phyloP scores from a whole-genome alignment of 768 basidiomycete genomes.

The Russula sp. region DNA sequence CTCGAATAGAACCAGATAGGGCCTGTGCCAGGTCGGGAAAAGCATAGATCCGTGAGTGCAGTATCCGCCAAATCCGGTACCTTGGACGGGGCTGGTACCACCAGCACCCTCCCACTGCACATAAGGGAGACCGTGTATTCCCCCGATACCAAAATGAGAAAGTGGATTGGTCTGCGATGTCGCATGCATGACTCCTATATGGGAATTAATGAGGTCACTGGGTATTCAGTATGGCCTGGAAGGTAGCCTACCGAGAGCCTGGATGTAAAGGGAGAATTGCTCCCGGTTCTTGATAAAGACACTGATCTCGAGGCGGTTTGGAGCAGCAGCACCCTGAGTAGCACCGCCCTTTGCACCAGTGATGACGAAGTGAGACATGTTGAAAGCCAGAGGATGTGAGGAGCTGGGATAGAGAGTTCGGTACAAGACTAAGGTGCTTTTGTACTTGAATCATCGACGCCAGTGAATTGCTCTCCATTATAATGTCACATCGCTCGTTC shows the following conservation, averaged over 20 bases:
- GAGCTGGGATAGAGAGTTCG: neutral
- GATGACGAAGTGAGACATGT: slow-evolving; percentile 18
- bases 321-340: slow-evolving; percentile 10
- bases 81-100: slow-evolving; percentile 23
- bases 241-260: slow-evolving; percentile 38
- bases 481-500: neutral
- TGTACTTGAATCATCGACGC: neutral
- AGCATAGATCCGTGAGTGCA: slow-evolving; percentile 48
- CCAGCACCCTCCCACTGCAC: slow-evolving; percentile 38
- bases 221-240: neutral
- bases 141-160: slow-evolving; percentile 41
- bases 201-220: neutral
- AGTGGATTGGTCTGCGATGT: slow-evolving; percentile 27
- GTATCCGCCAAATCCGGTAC: slow-evolving; percentile 37
- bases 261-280: slow-evolving; percentile 45
- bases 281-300: slow-evolving; percentile 33
- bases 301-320: slow-evolving; percentile 20
- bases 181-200: slow-evolving; percentile 29
- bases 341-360: slow-evolving; percentile 10
- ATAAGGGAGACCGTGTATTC: slow-evolving; percentile 48
- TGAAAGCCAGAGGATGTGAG: neutral
- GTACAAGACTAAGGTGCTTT: neutral
- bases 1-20: slow-evolving; percentile 45
- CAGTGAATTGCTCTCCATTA: neutral
- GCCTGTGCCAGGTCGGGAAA: slow-evolving; percentile 52